Evolutionary conservation across 1,284 basidiomycete genomes (phyloP).

Genomic region (Peniophora sp.): DNA sequence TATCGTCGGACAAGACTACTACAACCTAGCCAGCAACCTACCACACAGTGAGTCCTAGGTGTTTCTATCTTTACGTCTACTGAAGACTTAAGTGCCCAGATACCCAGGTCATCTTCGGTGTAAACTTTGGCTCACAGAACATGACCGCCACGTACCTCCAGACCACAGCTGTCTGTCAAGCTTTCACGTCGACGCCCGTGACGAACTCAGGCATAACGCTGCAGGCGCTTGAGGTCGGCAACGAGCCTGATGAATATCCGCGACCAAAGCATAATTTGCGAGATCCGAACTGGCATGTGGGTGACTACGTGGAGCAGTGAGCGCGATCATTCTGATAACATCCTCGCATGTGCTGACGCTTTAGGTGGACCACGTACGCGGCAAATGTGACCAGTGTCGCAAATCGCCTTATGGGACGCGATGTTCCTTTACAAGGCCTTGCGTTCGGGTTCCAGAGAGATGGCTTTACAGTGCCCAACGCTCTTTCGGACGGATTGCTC

Average conservation of each 20-base stretch:
- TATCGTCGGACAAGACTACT: slow-evolving; percentile 52
- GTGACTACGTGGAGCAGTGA: slow-evolving; percentile 48
- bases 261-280: slow-evolving; percentile 36
- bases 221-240: slow-evolving; percentile 22
- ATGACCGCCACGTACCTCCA: slow-evolving; percentile 49
- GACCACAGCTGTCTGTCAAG: slow-evolving; percentile 44
- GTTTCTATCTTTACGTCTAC: neutral
- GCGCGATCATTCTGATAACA: slow-evolving; percentile 13
- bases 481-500: slow-evolving; percentile 26
- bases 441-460: slow-evolving; percentile 44
- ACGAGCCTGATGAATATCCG: slow-evolving; percentile 54
- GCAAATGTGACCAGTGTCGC: slow-evolving; percentile 20
- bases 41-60: slow-evolving; percentile 30
- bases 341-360: neutral
- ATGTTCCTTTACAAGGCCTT: slow-evolving; percentile 41
- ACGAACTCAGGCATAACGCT: slow-evolving; percentile 31
- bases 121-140: slow-evolving; percentile 54
- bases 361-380: slow-evolving; percentile 26
- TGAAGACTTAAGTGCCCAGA: slow-evolving; percentile 19
- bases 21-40: slow-evolving; percentile 45
- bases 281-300: slow-evolving; percentile 31
- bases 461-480: slow-evolving; percentile 52
- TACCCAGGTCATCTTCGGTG: slow-evolving; percentile 58
- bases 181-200: slow-evolving; percentile 38
- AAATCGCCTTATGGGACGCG: slow-evolving; percentile 18